Percentiles rank a stretch among this genome's conserved stretches.
phyloP scores from a whole-genome alignment of 768 basidiomycete genomes.

The Sporobolomyces roseus region DNA sequence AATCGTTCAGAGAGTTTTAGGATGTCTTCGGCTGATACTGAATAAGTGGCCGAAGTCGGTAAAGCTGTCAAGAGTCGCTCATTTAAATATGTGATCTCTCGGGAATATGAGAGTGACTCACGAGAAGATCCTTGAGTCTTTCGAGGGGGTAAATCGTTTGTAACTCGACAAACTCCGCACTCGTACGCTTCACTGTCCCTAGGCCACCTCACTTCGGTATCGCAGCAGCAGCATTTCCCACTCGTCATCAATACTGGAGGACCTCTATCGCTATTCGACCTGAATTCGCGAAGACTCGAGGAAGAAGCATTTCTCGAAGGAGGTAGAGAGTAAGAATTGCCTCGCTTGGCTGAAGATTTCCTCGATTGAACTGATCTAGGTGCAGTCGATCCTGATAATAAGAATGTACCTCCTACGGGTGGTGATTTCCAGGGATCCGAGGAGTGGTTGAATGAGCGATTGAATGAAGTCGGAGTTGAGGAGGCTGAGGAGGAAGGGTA shows the following conservation, averaged over 20 bases:
- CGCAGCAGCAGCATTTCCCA: slow-evolving; percentile 29
- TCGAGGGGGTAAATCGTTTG: slow-evolving; percentile 13
- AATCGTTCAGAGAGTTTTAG: too few relatives aligned
- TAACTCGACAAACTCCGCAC: slow-evolving; percentile 19
- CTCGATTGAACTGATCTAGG: slow-evolving; percentile 3
- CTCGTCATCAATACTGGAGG: slow-evolving; percentile 1
- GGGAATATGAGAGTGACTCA: too few relatives aligned
- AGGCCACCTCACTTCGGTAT: slow-evolving; percentile 2
- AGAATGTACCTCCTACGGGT: slow-evolving; percentile 1
- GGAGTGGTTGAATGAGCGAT: background rate
- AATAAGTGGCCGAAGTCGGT: background rate
- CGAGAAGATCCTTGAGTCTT: background rate
- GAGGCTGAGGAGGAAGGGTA: background rate
- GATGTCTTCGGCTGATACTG: background rate
- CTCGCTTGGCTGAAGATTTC: slow-evolving; percentile 12
- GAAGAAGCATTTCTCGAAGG: background rate
- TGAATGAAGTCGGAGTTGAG: too few relatives aligned
- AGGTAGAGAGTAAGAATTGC: background rate
- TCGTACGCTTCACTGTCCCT: background rate
- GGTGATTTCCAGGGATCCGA: too few relatives aligned
- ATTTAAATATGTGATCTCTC: too few relatives aligned
- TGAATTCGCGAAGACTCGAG: too few relatives aligned
- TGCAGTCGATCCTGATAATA: slow-evolving; percentile 12
- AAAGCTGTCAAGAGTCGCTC: background rate
- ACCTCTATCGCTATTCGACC: too few relatives aligned